Percentiles rank a stretch among this genome's conserved stretches.
These are phyloP conservation scores for Tranzscheliella williamsii DNA, from an alignment of 1,284 basidiomycete genomes.

Conservation along the genomic window DNA sequence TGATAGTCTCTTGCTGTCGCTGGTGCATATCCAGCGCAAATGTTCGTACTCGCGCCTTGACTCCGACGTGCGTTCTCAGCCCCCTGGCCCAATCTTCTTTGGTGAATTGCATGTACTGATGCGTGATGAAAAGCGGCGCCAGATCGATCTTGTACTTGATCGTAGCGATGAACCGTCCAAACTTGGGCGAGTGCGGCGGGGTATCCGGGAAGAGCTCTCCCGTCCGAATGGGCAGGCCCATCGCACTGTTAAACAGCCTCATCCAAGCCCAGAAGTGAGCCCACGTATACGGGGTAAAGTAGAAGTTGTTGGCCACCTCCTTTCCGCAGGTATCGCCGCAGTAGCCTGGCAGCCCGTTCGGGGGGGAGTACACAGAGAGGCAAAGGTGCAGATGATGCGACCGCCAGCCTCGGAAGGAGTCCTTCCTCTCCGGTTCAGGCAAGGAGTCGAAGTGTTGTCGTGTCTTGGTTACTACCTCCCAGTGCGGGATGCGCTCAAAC, in stretches of 20 bases:
- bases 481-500: constrained; percentile 82
- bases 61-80: constrained; percentile 76
- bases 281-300: constrained; percentile 84
- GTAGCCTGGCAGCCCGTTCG: constrained; percentile 52
- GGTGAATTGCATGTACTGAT: constrained; percentile 81
- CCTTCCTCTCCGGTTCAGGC: constrained; percentile 61
- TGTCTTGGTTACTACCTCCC: constrained; percentile 73
- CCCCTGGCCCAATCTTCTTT: constrained; percentile 77
- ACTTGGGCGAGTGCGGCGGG: constrained; percentile 79
- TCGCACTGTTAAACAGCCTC: constrained; percentile 76
- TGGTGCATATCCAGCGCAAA: constrained; percentile 92
- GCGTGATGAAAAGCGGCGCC: constrained; percentile 79
- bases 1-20: constrained; percentile 74
- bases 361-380: constrained; percentile 74
- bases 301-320: constrained; percentile 70
- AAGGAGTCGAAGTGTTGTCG: constrained; percentile 62
- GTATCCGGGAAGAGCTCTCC: constrained; percentile 77
- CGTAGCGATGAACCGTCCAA: constrained; percentile 84
- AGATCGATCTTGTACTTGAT: constrained; percentile 88
- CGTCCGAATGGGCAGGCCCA: constrained; percentile 84
- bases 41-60: constrained; percentile 78
- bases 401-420: constrained; percentile 86
- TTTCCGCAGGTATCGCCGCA: constrained; percentile 3
- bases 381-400: constrained; percentile 94
- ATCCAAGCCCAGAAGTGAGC: constrained; percentile 94